Percentiles rank a stretch among this genome's conserved stretches.
Evolutionary conservation across 2,329 filamentous ascomycete species (phyloP).

Genomic region (Xylariaceae sp.): DNA sequence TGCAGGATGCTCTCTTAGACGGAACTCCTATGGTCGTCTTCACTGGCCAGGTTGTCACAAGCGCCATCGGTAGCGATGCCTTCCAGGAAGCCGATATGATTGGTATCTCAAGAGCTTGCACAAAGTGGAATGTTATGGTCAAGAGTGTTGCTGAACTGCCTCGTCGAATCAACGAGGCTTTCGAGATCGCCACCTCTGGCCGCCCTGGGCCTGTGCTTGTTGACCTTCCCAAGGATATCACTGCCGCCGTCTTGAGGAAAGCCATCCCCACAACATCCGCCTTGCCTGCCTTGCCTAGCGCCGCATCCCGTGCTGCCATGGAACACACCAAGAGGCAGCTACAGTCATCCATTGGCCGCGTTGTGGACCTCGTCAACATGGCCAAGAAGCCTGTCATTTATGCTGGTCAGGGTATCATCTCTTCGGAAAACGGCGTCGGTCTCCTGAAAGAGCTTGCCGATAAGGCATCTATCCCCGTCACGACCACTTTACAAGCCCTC

Average conservation of each 20-base stretch:
- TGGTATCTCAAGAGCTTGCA: slow-evolving; percentile 91
- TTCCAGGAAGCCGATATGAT: slow-evolving; percentile 97
- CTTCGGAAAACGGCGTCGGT: slow-evolving; percentile 72
- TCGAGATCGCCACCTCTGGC: slow-evolving; percentile 94
- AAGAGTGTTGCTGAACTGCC: slow-evolving; percentile 93
- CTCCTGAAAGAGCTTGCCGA: slow-evolving; percentile 84
- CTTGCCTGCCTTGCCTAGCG: slow-evolving; percentile 78
- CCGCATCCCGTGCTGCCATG: slow-evolving; percentile 77
- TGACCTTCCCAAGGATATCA: slow-evolving; percentile 95
- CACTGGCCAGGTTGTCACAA: slow-evolving; percentile 86
- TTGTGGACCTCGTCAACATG: slow-evolving; percentile 78
- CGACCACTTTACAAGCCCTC: slow-evolving; percentile 90
- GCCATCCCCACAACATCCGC: slow-evolving; percentile 76
- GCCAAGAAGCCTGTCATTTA: slow-evolving; percentile 95
- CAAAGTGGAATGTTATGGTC: slow-evolving; percentile 99
- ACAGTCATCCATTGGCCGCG: slow-evolving; percentile 68
- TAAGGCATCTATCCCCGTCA: slow-evolving; percentile 88
- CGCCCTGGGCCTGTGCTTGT: slow-evolving; percentile 92
- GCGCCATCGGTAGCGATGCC: slow-evolving; percentile 87
- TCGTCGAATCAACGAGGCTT: slow-evolving; percentile 92
- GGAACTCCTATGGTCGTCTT: slow-evolving; percentile 97
- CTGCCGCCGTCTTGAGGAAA: slow-evolving; percentile 75
- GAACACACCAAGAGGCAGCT: slow-evolving; percentile 72
- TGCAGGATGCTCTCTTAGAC: slow-evolving; percentile 94
- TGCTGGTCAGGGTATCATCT: slow-evolving; percentile 85